Base-by-base conservation (phyloP, 2,329 filamentous ascomycete species). In the Claviceps sp. region DNA sequence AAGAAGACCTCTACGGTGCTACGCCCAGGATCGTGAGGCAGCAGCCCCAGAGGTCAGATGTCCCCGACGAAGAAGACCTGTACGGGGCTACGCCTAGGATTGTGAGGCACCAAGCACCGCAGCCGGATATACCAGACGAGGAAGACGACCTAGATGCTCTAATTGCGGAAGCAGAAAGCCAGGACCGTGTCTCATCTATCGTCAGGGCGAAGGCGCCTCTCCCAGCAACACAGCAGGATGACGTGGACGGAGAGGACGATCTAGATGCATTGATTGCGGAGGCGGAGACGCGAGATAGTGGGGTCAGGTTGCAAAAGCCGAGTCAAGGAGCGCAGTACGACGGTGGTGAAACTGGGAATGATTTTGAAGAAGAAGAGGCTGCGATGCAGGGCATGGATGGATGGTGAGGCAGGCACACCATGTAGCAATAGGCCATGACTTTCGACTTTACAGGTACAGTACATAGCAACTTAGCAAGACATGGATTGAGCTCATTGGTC, bases 351-450 rank as follows among this genome's bases (percentile, higher is more conserved):
- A 39, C 3, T 2, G 17, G 44, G 1, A 63, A 73, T 39, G 65
- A 71, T 24, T 81, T 78, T 62, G 76, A 73, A 1, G 81, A 82
- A 51, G 82, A 85, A 14, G 80, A 85, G 65, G 83, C 81, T 54
- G 82, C 77, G 1, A 82, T 89, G 80, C 79, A 76, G 40, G 80
- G 80, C 56, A 78, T 81, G 75, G 76, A 77, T 42, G 76, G 72
- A 24, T 80, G 74, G 50, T 52, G 26, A n/a, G 40, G 10, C 48
- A 49, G 40, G n/a, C 37, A 6, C 7, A 4, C 19, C 17, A 13
- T 19, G 5, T 4, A 14, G 2, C 5, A 43, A 14, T 22, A 17
- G 40, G 3, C 8, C 16, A 22, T 22, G 41, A 34, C 30, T 11
- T 34, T 11, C 3, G 10, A 34, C 11, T 34, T 34, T 34, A 11